Conservation (phyloP, 352 stramenopile genomes). For the Nothophytophthora sp. region DNA sequence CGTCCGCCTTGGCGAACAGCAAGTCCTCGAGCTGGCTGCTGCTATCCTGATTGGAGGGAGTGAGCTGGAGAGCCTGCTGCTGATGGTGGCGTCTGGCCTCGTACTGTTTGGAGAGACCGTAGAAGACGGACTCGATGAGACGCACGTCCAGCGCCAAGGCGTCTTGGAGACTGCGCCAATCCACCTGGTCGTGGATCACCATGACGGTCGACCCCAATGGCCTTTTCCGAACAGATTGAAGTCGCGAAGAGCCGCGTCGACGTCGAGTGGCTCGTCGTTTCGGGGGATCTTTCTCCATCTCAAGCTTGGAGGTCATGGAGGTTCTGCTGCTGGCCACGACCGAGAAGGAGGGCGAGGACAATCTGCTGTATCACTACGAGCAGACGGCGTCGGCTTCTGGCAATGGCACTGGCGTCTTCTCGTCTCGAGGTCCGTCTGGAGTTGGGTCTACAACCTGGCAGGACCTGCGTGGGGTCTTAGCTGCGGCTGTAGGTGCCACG, state of each 20-base stretch:
- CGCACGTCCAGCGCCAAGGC: conserved; percentile 49
- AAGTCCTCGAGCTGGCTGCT: conserved; percentile 34
- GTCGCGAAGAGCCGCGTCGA: conserved; percentile 13
- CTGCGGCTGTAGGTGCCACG: conserved; percentile 52
- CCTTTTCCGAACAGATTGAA: too few species aligned
- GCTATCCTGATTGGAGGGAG: background rate
- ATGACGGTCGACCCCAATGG: conserved; percentile 14
- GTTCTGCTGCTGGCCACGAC: conserved; percentile 63
- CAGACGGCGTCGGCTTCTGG: background rate
- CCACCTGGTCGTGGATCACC: conserved; percentile 40
- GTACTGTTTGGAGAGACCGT: conserved; percentile 29
- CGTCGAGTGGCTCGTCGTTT: background rate
- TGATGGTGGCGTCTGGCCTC: conserved; percentile 1
- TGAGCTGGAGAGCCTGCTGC: background rate
- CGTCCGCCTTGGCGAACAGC: conserved; percentile 58
- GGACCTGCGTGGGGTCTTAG: conserved; percentile 56
- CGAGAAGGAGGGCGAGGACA: conserved; percentile 73
- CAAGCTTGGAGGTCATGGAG: conserved; percentile 32
- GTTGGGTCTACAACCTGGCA: conserved; percentile 23
- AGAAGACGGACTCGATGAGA: conserved; percentile 62
- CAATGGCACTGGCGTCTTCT: conserved; percentile 9
- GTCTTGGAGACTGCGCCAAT: conserved; percentile 50
- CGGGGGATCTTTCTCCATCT: too few species aligned
- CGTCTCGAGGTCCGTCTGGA: background rate
- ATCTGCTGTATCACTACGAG: conserved; percentile 48